phyloP scores from a whole-genome alignment of 495 filamentous ascomycete genomes.

The Aspergillus wentii region DNA sequence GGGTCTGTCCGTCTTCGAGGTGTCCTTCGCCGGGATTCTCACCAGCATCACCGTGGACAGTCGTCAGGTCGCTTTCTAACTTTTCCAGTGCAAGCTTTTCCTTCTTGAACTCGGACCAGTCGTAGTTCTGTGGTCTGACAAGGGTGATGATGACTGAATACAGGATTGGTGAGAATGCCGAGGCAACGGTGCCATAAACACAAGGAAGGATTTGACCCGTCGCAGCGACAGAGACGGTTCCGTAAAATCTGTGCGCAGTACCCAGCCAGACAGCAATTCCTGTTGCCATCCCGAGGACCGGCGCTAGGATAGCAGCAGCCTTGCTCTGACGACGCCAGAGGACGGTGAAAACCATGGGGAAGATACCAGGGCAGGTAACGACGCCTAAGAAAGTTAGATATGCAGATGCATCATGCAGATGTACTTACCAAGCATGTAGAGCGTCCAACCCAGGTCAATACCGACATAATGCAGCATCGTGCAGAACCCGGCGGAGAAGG shows the following conservation, averaged over 20 bases:
- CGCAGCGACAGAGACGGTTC: slow-evolving; percentile 40
- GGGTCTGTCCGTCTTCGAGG: too few relatives aligned
- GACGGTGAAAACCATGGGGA: slow-evolving; percentile 47
- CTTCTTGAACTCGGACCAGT: slow-evolving; percentile 33
- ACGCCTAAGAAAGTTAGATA: slow-evolving; percentile 18
- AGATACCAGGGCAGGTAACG: slow-evolving; percentile 40
- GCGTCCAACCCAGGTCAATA: slow-evolving; percentile 27
- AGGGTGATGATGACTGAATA: slow-evolving; percentile 33
- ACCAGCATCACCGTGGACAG: slow-evolving; percentile 9
- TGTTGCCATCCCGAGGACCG: slow-evolving; percentile 35
- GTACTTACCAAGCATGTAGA: slow-evolving; percentile 36
- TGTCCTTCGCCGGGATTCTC: slow-evolving; percentile 1
- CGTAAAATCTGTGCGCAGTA: slow-evolving; percentile 35
- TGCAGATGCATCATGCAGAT: too few relatives aligned
- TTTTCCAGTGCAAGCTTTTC: slow-evolving; percentile 29
- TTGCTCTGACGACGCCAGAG: slow-evolving; percentile 44
- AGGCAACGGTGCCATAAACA: slow-evolving; percentile 40
- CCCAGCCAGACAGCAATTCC: slow-evolving; percentile 45
- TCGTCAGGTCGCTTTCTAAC: slow-evolving; percentile 21
- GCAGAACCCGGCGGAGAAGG: slow-evolving; percentile 32
- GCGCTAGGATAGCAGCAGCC: slow-evolving; percentile 37
- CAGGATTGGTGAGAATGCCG: slow-evolving; percentile 27
- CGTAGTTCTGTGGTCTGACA: slow-evolving; percentile 25
- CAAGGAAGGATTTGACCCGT: slow-evolving; percentile 39
- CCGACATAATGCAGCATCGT: slow-evolving; percentile 36